Percentiles rank a stretch among this genome's conserved stretches.
These are phyloP conservation scores for Raffaelea albimanens DNA, from an alignment of 2,329 filamentous ascomycete genomes.

Conservation along the genomic window DNA sequence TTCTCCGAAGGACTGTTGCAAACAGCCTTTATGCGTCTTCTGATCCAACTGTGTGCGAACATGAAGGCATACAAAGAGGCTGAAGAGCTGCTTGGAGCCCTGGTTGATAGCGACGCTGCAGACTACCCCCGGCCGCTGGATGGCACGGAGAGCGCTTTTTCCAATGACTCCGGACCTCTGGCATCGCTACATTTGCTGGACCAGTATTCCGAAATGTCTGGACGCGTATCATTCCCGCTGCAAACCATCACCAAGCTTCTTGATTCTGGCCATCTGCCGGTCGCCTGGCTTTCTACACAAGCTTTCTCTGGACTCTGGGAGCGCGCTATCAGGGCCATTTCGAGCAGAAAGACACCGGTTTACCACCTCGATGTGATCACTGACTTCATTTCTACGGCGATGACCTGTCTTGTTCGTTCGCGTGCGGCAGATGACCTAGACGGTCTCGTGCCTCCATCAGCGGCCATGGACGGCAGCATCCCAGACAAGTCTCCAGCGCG, in stretches of 20 bases:
- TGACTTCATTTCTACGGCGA: slow-evolving; percentile 22
- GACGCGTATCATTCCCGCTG: slow-evolving; percentile 24
- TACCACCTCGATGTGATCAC: slow-evolving; percentile 18
- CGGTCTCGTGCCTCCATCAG: background rate
- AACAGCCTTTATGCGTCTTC: slow-evolving; percentile 26
- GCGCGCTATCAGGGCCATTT: no score
- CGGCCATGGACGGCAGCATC: background rate
- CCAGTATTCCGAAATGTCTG: slow-evolving; percentile 22
- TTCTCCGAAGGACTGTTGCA: slow-evolving; percentile 32
- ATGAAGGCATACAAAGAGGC: slow-evolving; percentile 28
- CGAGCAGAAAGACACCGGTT: background rate
- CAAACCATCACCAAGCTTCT: slow-evolving; percentile 27
- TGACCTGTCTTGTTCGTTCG: slow-evolving; percentile 1
- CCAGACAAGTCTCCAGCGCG: background rate
- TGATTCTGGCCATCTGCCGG: slow-evolving; percentile 11
- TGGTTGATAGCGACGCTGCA: slow-evolving; percentile 13
- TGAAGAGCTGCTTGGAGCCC: slow-evolving; percentile 27
- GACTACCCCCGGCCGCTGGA: background rate
- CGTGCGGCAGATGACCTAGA: background rate
- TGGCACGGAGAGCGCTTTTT: slow-evolving; percentile 18
- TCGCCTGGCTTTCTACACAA: no score
- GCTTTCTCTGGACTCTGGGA: no score
- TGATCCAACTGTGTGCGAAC: slow-evolving; percentile 32
- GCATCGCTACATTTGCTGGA: slow-evolving; percentile 14
- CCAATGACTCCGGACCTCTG: slow-evolving; percentile 15